Evolutionary conservation across 179 eudicot species (phyloP), one percentile per base, ranked within the genome.

Genomic region (Beta corolliflora): DNA sequence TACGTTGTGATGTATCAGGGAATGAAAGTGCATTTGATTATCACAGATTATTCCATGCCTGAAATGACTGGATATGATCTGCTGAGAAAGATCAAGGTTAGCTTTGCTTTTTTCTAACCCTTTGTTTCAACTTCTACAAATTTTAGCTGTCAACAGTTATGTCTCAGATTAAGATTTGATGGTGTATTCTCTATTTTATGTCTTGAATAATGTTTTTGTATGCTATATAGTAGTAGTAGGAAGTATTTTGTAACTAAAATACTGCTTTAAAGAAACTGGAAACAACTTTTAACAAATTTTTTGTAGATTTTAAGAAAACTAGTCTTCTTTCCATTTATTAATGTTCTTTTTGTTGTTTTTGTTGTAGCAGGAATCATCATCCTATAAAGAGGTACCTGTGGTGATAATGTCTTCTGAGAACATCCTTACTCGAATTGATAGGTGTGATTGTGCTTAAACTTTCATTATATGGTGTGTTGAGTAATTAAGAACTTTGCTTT

Each of bases 51-150:
- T 75, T 91, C 94, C 16, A 93, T 93, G 97, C 97, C 93, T 82
- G 97, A 91, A 78, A 91, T 94, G 94, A 94, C 91, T n/a, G 97
- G 94, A 74, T 94, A 89, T 86, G 94, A 93, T 59, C 88, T 94
- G 75, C 91, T 92, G 16, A 90, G 91, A 80, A 91, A 89, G 82
- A 89, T 92, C 72, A 92, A 92, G 95, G 98, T 68, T 48, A 67
- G 60, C 44, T 66, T 10, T 81, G 11, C 6, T 4, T 46, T 7
- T 53, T 7, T n/a, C 29, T 25, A 25, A 25, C 29, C 29, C 29
- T 16, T 25, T 25, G 6, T 77, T 63, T 7, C 5, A 5, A 16
- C 71, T 60, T 55, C 60, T 64, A 48, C 29, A 25, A 25, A 25
- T 25, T 25, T 25, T 25, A 25, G 29, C 29, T 25, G 29, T 25